Evolutionary conservation across 2,329 filamentous ascomycete genomes (phyloP).

Genomic region (Apiospora saccharicola): DNA sequence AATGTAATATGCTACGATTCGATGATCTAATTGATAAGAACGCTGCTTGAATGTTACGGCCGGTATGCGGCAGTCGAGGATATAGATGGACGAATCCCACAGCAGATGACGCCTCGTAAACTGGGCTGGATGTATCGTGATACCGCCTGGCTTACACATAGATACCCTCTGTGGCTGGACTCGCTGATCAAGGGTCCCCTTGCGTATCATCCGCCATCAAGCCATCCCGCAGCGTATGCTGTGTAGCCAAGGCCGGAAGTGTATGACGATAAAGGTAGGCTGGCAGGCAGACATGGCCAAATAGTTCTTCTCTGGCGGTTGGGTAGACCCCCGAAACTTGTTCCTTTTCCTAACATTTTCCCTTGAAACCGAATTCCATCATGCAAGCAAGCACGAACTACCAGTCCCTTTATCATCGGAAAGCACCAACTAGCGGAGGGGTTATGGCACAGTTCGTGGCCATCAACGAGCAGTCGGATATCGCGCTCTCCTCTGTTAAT

Average conservation of each 20-base stretch:
- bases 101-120: no score
- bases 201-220: background rate
- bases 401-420: background rate
- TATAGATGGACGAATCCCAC: no score
- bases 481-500: background rate
- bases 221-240: background rate
- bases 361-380: no score
- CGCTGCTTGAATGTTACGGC: no score
- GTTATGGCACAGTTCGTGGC: background rate
- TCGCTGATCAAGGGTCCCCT: background rate
- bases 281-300: background rate
- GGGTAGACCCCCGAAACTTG: background rate
- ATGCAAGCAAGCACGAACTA: background rate
- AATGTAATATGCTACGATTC: no score
- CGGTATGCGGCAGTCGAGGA: no score
- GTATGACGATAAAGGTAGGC: background rate
- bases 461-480: background rate
- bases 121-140: no score
- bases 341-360: background rate
- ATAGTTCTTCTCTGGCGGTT: background rate
- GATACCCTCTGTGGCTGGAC: background rate
- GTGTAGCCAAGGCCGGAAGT: background rate
- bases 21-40: no score
- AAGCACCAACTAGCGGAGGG: background rate
- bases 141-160: background rate